Evolutionary conservation across 352 stramenopile species (phyloP), one percentile per base, ranked within the genome.

Genomic region (Poterioochromonas sp.): DNA sequence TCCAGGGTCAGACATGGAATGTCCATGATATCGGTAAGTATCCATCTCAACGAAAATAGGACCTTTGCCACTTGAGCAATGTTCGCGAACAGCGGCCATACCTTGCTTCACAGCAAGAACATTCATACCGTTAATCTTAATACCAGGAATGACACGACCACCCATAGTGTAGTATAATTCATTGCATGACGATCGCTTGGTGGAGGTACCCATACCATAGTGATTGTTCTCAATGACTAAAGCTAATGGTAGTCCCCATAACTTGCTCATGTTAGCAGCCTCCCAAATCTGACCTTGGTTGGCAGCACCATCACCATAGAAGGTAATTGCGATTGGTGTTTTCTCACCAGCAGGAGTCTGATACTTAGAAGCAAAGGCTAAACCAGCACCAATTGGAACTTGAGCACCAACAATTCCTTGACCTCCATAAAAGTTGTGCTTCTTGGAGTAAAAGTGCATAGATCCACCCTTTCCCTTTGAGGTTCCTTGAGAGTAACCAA

Each of bases 161-260:
- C 96, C 96, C 95, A 99, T 98, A 80, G 96, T 99, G 90, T 99
- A 99, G 90, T 99, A 99, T 74, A 98, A 93, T 58, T 87, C 91
- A 87, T 98, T 98, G 76, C 85, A 93, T 58, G 92, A 97, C 80
- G 95, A 97, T 79, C 96, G 91, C 82, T 98, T 89, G 68, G 93
- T 94, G 71, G 91, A 98, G 41, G 96, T 99, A 80, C 97, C 97
- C 97, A 99, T 99, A 81, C 95, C 96, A 86, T 99, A 99, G 82
- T 98, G 93, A 89, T 99, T 99, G 90, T 99, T 99, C 86, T 99
- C 97, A 85, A 98, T 98, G 83, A 94, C 98, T 84, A 98, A 99
- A 82, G 99, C 98, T 81, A 95, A 90, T 18, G 97, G 97, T 58
- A 99, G 86, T 82, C 98, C 97, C 95, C 95, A 99, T 62, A 99